These are phyloP conservation scores for Tuber microsphaerosporum DNA, from an alignment of 495 filamentous ascomycete genomes.

Conservation along the genomic window DNA sequence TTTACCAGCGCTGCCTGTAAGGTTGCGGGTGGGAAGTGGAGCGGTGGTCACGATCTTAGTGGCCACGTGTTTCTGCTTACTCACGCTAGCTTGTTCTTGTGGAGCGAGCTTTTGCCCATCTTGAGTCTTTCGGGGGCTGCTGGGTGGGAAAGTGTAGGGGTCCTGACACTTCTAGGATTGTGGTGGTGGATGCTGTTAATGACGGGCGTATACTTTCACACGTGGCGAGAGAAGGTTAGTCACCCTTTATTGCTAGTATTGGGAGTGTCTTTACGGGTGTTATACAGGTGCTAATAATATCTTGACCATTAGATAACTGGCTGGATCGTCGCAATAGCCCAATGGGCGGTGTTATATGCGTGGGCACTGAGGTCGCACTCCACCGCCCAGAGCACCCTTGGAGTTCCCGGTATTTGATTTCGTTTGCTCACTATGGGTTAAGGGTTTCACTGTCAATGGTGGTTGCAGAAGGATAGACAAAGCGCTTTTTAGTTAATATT, in stretches of 20 bases:
- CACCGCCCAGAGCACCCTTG: conserved; percentile 14
- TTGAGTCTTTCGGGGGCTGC: conserved; percentile 38
- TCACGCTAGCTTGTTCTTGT: conserved; percentile 67
- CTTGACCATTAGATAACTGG: conserved; percentile 29
- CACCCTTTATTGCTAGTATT: conserved; percentile 5
- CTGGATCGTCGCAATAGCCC: conserved; percentile 21
- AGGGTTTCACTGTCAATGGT: not conserved
- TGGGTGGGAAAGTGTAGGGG: conserved; percentile 46
- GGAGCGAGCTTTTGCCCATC: conserved; percentile 60
- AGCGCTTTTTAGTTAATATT: conserved; percentile 1
- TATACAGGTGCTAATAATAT: conserved; percentile 16
- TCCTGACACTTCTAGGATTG: conserved; percentile 53
- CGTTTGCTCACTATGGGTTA: not conserved
- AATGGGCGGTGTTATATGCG: conserved; percentile 35
- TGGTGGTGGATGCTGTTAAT: conserved; percentile 94
- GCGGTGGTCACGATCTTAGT: conserved; percentile 83
- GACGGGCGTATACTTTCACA: conserved; percentile 96
- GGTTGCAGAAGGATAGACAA: not conserved
- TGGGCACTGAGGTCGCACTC: conserved; percentile 28
- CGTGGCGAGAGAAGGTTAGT: conserved; percentile 91
- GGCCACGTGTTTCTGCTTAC: conserved; percentile 93
- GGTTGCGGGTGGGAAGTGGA: conserved; percentile 71
- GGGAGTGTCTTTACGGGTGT: not conserved
- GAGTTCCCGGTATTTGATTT: conserved; percentile 35
- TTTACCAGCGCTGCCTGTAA: conserved; percentile 77